Conservation (phyloP, 306 rosid species). For the Lotus japonicus region DNA sequence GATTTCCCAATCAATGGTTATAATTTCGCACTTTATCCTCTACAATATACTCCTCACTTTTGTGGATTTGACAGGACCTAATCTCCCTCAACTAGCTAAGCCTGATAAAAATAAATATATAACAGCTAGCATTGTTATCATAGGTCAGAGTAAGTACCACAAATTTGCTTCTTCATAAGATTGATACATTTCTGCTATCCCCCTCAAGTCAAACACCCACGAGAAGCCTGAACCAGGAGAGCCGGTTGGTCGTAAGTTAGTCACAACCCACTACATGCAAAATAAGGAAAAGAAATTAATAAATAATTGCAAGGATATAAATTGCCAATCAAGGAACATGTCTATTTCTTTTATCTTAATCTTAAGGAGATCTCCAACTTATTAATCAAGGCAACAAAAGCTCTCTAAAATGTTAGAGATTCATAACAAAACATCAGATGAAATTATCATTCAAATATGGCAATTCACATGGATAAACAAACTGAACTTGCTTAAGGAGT, state of each 20-base stretch:
- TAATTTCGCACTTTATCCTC: too few relatives aligned
- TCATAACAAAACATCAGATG: not conserved
- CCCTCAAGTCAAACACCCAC: conserved; percentile 81
- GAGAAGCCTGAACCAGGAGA: conserved; percentile 51
- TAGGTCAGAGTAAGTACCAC: conserved; percentile 45
- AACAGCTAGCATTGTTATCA: conserved; percentile 1
- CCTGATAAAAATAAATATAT: not conserved
- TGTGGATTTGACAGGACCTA: not conserved
- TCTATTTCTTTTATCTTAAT: not conserved
- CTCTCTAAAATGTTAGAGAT: not conserved
- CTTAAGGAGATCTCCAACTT: conserved; percentile 1
- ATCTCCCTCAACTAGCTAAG: conserved; percentile 10
- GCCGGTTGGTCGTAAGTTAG: conserved; percentile 64
- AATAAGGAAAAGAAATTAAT: not conserved
- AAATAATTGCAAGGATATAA: not conserved
- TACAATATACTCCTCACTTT: too few relatives aligned
- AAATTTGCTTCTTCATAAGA: conserved; percentile 88
- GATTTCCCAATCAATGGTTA: too few relatives aligned
- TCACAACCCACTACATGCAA: conserved; percentile 82
- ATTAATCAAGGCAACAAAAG: conserved; percentile 5
- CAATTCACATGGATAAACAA: not conserved
- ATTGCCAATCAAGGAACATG: not conserved
- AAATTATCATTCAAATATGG: not conserved
- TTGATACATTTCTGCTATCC: conserved; percentile 79
- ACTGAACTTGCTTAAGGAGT: not conserved